Evolutionary conservation across 1,284 basidiomycete genomes (phyloP), one percentile per base, ranked within the genome.

Genomic region (Austroboletus rostrupii): DNA sequence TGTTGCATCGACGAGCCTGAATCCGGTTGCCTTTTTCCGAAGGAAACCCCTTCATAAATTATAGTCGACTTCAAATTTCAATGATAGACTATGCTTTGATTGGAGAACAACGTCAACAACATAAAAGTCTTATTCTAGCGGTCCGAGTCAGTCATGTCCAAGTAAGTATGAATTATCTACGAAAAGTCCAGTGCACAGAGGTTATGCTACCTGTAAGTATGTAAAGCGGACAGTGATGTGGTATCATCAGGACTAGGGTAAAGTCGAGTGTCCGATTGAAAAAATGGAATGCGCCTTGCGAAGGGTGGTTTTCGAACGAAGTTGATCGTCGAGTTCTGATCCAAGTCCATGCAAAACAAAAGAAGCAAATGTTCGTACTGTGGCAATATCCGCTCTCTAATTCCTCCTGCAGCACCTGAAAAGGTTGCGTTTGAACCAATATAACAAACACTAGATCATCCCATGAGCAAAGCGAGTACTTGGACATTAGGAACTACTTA

Each of bases 391-490:
- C 31, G 26, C 5, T 49, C 44, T 43, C 44, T 71, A 90, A 63
- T 85, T 88, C 64, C 76, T 78, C 60, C 89, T 77, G 80, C 85
- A 91, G 68, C 77, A 86, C 56, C 85, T 76, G 81, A 91, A 91
- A 43, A 91, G 69, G 69, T 90, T 90, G 56, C 89, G 80, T 69
- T 79, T 87, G 75, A 91, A 80, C 77, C 84, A 89, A 74, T 91
- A 91, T 68, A 66, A 90, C 58, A 91, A 63, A 66, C 88, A 91
- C 88, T 91, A 58, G 6, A 53, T 28, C 56, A 38, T 44, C 20
- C 31, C 3, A 28, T 68, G 31, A 68, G 53, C 33, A 35, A 26
- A 7, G 6, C 23, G 23, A 26, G 9, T 26, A 26, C 23, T 7
- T 26, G 6, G 23, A 4, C 5, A 1, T 5, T 10, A 17, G 29